Evolutionary conservation across 441 rosid species (phyloP).

Genomic region (Populus hybrid): DNA sequence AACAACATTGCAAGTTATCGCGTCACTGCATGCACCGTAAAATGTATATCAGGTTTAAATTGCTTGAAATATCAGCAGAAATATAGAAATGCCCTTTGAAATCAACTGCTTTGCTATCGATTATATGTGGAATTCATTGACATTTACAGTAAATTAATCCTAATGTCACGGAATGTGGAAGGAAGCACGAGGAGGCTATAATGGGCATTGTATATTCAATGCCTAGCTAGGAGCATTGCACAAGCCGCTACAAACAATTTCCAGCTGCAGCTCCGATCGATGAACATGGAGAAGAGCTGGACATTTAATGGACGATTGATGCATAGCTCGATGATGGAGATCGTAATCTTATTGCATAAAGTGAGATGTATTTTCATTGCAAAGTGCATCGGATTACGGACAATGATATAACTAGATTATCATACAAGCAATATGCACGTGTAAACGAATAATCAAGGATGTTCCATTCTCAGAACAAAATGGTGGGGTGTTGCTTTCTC

Average conservation of each 20-base stretch:
- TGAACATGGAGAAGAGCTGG: not conserved
- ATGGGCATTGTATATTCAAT: no score
- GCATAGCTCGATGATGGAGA: not conserved
- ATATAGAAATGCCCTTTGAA: not conserved
- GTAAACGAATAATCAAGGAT: not conserved
- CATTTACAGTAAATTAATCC: not conserved
- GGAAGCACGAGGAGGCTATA: no score
- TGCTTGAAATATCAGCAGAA: not conserved
- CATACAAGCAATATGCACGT: not conserved
- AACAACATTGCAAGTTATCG: not conserved
- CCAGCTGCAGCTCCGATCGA: not conserved
- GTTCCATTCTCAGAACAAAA: not conserved
- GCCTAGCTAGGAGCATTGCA: not conserved
- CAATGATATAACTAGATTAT: not conserved
- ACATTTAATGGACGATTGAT: not conserved
- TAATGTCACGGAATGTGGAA: no score
- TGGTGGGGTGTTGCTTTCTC: not conserved
- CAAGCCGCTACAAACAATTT: not conserved
- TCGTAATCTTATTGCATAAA: no score
- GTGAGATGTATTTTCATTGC: no score
- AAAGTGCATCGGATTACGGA: not conserved
- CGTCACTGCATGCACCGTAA: not conserved
- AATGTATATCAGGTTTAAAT: not conserved
- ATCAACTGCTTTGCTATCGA: not conserved
- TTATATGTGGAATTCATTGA: not conserved